Percentiles rank a stretch among this genome's conserved stretches.
phyloP scores from a whole-genome alignment of 2,329 filamentous ascomycete genomes.

The Alternaria sp. region DNA sequence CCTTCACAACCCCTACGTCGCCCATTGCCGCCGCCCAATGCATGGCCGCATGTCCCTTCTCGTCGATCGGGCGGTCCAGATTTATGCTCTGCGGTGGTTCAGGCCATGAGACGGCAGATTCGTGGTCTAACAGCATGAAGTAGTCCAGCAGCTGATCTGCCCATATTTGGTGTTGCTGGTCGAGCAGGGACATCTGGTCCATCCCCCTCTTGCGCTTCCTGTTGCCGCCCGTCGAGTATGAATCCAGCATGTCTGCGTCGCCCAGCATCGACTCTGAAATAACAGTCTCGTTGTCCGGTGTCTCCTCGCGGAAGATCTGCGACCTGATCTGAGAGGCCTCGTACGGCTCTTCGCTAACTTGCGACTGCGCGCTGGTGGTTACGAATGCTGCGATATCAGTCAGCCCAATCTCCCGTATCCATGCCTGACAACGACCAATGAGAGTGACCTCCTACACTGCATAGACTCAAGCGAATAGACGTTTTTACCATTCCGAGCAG shows the following conservation, averaged over 20 bases:
- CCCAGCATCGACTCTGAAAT: slow-evolving; percentile 84
- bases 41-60: slow-evolving; percentile 87
- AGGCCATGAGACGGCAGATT: slow-evolving; percentile 72
- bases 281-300: slow-evolving; percentile 81
- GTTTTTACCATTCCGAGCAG: slow-evolving; percentile 33
- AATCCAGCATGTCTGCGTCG: slow-evolving; percentile 78
- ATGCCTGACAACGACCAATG: slow-evolving; percentile 2
- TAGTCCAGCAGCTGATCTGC: slow-evolving; percentile 95
- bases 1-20: slow-evolving; percentile 87
- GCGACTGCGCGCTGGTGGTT: slow-evolving; percentile 40
- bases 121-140: slow-evolving; percentile 85
- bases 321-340: slow-evolving; percentile 67
- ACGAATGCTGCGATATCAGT: slow-evolving; percentile 26
- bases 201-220: slow-evolving; percentile 81
- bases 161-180: slow-evolving; percentile 88
- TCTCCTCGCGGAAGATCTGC: slow-evolving; percentile 74
- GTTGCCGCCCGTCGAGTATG: slow-evolving; percentile 57
- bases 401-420: not conserved
- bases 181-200: slow-evolving; percentile 68
- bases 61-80: slow-evolving; percentile 90
- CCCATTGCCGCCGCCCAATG: slow-evolving; percentile 99
- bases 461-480: slow-evolving; percentile 38
- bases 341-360: slow-evolving; percentile 64
- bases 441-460: slow-evolving; percentile 32
- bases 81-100: slow-evolving; percentile 86